Base-by-base conservation (phyloP, 1,284 basidiomycete genomes). In the Trametes hirsuta region DNA sequence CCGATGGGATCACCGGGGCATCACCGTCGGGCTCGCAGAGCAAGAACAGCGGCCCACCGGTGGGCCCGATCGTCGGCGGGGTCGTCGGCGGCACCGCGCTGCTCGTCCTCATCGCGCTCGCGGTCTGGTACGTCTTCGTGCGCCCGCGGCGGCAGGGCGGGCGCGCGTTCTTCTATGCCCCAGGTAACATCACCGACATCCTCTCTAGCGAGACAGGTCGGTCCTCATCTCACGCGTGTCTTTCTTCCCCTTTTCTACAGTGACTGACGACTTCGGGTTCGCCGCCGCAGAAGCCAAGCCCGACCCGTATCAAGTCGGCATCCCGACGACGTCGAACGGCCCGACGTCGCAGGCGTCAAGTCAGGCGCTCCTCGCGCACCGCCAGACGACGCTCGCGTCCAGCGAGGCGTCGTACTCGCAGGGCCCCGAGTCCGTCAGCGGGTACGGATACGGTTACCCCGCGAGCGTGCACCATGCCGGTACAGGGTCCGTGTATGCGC, bases 131-230 rank as follows among this genome's bases (percentile, higher is more conserved):
- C 49, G 21, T 58, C 11, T 58, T 51, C 49, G 40, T 58, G 14
- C 55, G 55, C n/a, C 54, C 54, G 14, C 42, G 54, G 54, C 18
- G 55, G 39, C 34, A 44, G 25, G 49, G 50, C n/a, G 55, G 55
- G 2, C 48, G 50, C 3, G 44, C 55, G 37, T 58, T 51, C 55
- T 58, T 58, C 55, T 58, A 58, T 14, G 55, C 55, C 0, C 49
- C 55, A n/a, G 55, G 48, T 18, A 58, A 55, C 47, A 55, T 55
- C 40, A 55, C 40, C 40, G 54, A 55, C 21, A 49, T 55, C 6
- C 47, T 55, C 18, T 48, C 54, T 10, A 47, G 54, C 39, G 40
- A 30, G 30, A 30, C 30, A 30, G 30, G 30, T 30, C 30, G 30
- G 30, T 30, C 30, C 30, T 8, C 8, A 30, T 30, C 30, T 30